These are phyloP conservation scores for Ustilago lituana DNA, from an alignment of 1,284 basidiomycete genomes.

Conservation along the genomic window DNA sequence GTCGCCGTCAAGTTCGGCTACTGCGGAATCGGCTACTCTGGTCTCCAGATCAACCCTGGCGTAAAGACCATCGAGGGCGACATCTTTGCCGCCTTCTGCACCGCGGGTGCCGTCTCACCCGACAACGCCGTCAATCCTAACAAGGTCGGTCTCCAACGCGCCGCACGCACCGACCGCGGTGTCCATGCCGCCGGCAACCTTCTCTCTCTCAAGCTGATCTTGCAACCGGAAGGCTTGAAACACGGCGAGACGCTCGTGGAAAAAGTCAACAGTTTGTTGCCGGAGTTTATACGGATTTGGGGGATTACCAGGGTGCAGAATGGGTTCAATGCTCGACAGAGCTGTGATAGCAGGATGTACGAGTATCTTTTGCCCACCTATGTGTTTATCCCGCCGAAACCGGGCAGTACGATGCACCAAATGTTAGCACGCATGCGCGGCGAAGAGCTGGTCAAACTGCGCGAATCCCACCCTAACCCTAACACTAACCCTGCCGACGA, in stretches of 20 bases:
- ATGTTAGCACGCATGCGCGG: slow-evolving; percentile 49
- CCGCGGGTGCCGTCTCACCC: slow-evolving; percentile 86
- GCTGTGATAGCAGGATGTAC: slow-evolving; percentile 86
- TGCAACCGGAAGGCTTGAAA: slow-evolving; percentile 68
- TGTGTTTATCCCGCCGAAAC: slow-evolving; percentile 88
- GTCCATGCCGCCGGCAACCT: slow-evolving; percentile 97
- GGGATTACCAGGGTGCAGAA: slow-evolving; percentile 86
- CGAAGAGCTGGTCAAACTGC: slow-evolving; percentile 12
- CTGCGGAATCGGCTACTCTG: slow-evolving; percentile 77
- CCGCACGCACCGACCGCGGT: slow-evolving; percentile 94
- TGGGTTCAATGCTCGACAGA: slow-evolving; percentile 85
- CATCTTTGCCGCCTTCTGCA: slow-evolving; percentile 86
- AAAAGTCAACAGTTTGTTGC: slow-evolving; percentile 86
- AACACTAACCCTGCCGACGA: slow-evolving; percentile 21
- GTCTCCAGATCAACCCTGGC: slow-evolving; percentile 84
- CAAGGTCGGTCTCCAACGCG: slow-evolving; percentile 86
- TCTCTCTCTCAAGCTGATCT: slow-evolving; percentile 68
- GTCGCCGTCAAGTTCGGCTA: slow-evolving; percentile 72
- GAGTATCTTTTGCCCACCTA: slow-evolving; percentile 97
- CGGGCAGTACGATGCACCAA: slow-evolving; percentile 69
- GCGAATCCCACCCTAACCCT: too few relatives aligned
- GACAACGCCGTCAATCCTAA: slow-evolving; percentile 92
- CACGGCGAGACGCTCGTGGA: slow-evolving; percentile 71
- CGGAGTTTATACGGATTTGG: slow-evolving; percentile 92
- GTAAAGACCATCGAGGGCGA: slow-evolving; percentile 88